Base-by-base conservation (phyloP, 768 basidiomycete genomes). In the Rubroboletus satanas region DNA sequence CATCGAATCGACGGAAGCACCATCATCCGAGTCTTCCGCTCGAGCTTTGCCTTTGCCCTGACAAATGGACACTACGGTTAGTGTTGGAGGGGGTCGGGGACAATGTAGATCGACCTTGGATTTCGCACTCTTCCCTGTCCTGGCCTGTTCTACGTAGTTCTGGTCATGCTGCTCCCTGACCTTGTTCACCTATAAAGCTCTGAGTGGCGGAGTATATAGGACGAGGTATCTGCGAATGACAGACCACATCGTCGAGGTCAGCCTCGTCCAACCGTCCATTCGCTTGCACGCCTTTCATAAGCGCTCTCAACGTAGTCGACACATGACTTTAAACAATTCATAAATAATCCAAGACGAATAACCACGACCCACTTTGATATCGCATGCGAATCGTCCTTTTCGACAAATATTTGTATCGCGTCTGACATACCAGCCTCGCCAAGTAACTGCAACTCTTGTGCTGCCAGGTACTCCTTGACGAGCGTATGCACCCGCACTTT, bases 311-410 rank as follows among this genome's bases (percentile, higher is more conserved):
- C 4, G 82, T 77, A 38, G 71, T 74, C 31, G 65, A 71, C 10
- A 93, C 90, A 70, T 92, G 90, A 42, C 90, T 26, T 26, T 92
- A 51, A 29, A n/a, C 0, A 17, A 33, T 50, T 17, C 21, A 26
- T 33, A 28, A 37, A 39, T 28, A 28, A 26, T 33, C 31, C 37
- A 39, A 6, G 39, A 31, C 48, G 18, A 33, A 23, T 4, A 32
- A 17, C 6, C 33, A n/a, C 14, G 5, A 81, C 88, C 60, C 60
- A 94, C 93, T 76, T 81, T 60, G 85, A 82, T 66, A 99, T 96
- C 9, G 96, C 93, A 75, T 94, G 90, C 29, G 83, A 85, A 70
- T 97, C 94, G 65, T 98, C 96, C 78, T 99, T 99, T 71, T 98
- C 95, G 55, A 99, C 95, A 72, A 90, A 98, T 71, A 87, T 80